Base-by-base conservation (phyloP, 2,329 filamentous ascomycete genomes). In the Botrytis paeoniae region DNA sequence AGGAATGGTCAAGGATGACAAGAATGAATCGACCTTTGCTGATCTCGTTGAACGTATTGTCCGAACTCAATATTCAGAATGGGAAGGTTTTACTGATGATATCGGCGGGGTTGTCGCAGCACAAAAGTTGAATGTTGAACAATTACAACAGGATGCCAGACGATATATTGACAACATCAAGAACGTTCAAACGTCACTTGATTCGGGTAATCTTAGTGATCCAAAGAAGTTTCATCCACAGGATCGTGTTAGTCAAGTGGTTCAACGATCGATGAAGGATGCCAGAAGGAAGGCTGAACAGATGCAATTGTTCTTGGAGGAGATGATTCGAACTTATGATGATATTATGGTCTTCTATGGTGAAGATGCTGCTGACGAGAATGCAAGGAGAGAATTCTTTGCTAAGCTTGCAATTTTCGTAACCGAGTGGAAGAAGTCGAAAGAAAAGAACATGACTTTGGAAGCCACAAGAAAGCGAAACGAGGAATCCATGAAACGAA, bases 1-100 rank as follows among this genome's bases (percentile, higher is more conserved):
- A 72, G 95, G 92, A 75, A 98, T 99, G 95, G 93, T 98, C 80
- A 99, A 99, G 85, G 96, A 99, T 81, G 94, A 97, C 85, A 98
- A 98, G 87, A 99, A 99, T 82, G 93, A 98, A 82, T 95, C 94
- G 1, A 98, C 94, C 0, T 92, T 99, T 80, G 94, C 95, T 73
- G 96, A 99, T 82, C 88, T 98, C 61, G 94, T 99, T 61, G 96
- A 99, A 83, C 92, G 95, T 78, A 97, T 98, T 78, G 95, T 98
- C 73, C 92, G 96, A 76, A 96, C 94, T 80, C 95, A 98, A 81
- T 99, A 98, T 78, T 93, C 95, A 3, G 93, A 98, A 82, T 98
- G 95, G 93, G 95, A 98, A 82, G 87, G 87, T 48, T 98, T 98
- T 82, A 86, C 89, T 29, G 89, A 93, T 16, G 95, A 99, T 80